Percentiles rank a stretch among this genome's conserved stretches.
phyloP scores from a whole-genome alignment of 495 filamentous ascomycete genomes.

The Podospora conica region DNA sequence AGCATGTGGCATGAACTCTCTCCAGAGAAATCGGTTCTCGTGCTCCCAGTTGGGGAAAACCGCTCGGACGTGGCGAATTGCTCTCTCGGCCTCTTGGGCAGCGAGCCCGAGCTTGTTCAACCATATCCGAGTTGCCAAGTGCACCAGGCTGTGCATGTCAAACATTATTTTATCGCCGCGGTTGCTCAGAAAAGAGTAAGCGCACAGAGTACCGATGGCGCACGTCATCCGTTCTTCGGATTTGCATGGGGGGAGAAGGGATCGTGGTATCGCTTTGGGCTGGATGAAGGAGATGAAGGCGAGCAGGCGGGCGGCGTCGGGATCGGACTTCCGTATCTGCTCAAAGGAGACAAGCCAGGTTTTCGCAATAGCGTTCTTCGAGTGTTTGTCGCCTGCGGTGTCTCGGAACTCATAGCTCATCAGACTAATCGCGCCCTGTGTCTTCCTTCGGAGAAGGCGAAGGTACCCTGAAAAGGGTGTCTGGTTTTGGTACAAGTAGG shows the following conservation, averaged over 20 bases:
- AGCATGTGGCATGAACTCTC: conserved; percentile 29
- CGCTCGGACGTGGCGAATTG: conserved; percentile 19
- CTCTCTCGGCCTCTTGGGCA: conserved; percentile 3
- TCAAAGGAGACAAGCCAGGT: conserved; percentile 49
- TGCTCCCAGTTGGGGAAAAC: conserved; percentile 8
- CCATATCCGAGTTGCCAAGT: conserved; percentile 37
- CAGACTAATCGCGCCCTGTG: conserved; percentile 33
- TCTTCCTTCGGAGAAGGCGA: conserved; percentile 34
- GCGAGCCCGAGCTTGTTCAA: neutral
- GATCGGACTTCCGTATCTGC: conserved; percentile 32
- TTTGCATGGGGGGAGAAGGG: conserved; percentile 14
- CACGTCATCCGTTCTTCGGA: conserved; percentile 12
- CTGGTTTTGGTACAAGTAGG: conserved; percentile 40
- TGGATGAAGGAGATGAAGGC: conserved; percentile 38
- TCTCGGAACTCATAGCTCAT: conserved; percentile 48
- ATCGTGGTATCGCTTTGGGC: conserved; percentile 24
- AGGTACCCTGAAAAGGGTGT: conserved; percentile 38
- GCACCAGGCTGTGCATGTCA: conserved; percentile 43
- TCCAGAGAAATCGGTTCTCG: conserved; percentile 16
- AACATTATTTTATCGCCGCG: conserved; percentile 13
- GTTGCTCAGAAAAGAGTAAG: conserved; percentile 28
- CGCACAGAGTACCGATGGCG: conserved; percentile 30
- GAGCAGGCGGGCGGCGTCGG: conserved; percentile 31
- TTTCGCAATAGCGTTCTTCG: conserved; percentile 45
- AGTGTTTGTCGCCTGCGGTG: conserved; percentile 32